Base-by-base conservation (phyloP, 2,329 filamentous ascomycete species). In the Epichloe uncinata region DNA sequence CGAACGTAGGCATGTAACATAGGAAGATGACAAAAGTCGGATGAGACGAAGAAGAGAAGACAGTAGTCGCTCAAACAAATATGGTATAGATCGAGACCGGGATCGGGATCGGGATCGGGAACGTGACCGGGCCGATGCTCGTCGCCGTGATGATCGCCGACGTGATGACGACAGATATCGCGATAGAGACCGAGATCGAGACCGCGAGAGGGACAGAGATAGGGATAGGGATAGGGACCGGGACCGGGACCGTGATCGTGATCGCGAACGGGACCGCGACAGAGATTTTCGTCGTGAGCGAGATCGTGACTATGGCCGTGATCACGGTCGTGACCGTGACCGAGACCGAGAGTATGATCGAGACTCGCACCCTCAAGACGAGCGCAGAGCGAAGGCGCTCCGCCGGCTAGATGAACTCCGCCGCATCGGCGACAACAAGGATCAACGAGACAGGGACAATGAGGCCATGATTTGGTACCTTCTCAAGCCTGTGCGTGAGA, bases 401-500 rank as follows among this genome's bases (percentile, higher is more conserved):
- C 63, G 61, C 45, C 70, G 64, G 45, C 64, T 68, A 44, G 68
- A 70, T n/a, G 66, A 71, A 50, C 65, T 73, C 35, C 66, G 69
- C 8, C 63, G 64, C 18, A 70, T 74, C 53, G 67, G 69, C 20
- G 73, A 80, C 45, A 69, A 75, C 47, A 72, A 72, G 49, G 67
- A 78, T 45, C 70, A 73, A 54, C 66, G 71, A 26, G 69, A 63
- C 42, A 66, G 63, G 48, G 66, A 73, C 47, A 69, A 71, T 42
- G 70, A 73, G 51, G 69, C 69, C 3, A 67, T 72, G 64, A 69
- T 73, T 20, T 72, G 70, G 69, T 71, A 66, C 52, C 58, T 75
- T 37, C 62, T 83, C 52, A 76, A 77, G 52, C 78, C 79, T 13
- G 77, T 84, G 30, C 72, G 72, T 45, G 73, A 77, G 52, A 81